Conservation (phyloP, 257 asterid species). For the Phtheirospermum japonicum region DNA sequence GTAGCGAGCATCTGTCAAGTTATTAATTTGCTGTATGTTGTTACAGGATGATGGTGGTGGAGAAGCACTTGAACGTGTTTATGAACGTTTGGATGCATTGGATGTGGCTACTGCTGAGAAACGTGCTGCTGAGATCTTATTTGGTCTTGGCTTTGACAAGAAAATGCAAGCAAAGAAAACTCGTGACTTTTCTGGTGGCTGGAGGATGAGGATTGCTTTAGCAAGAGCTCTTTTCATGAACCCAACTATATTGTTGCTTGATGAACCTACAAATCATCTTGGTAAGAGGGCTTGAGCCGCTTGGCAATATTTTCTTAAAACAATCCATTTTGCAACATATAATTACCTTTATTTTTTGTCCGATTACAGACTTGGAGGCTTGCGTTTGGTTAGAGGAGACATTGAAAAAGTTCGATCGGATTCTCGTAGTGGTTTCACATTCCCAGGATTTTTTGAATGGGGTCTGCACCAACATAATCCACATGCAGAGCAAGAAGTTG, state of each 20-base stretch:
- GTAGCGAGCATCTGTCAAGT: background rate
- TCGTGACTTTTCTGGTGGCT: constrained; percentile 95
- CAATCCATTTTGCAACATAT: too few species aligned
- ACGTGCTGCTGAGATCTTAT: constrained; percentile 95
- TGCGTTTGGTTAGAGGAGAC: constrained; percentile 98
- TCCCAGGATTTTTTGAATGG: constrained; percentile 98
- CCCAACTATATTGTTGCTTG: constrained; percentile 88
- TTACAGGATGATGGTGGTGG: constrained; percentile 95
- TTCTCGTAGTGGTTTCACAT: constrained; percentile 94
- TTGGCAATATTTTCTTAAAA: background rate
- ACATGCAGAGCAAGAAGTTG: constrained; percentile 84
- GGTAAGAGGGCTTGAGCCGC: constrained; percentile 59
- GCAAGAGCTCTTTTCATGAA: constrained; percentile 97
- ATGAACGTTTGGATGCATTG: constrained; percentile 89
- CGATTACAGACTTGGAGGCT: constrained; percentile 77
- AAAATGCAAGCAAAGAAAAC: constrained; percentile 93
- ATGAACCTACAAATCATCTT: constrained; percentile 98
- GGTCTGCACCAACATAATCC: constrained; percentile 94
- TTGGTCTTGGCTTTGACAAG: constrained; percentile 90
- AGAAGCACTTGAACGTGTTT: constrained; percentile 78
- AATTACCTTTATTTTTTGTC: background rate
- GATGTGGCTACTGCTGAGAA: constrained; percentile 96
- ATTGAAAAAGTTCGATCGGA: constrained; percentile 79
- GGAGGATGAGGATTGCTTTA: constrained; percentile 99
- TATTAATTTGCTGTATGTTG: constrained; percentile 14